These are phyloP conservation scores for Penicillium argentinense DNA, from an alignment of 495 filamentous ascomycete genomes.

Conservation along the genomic window DNA sequence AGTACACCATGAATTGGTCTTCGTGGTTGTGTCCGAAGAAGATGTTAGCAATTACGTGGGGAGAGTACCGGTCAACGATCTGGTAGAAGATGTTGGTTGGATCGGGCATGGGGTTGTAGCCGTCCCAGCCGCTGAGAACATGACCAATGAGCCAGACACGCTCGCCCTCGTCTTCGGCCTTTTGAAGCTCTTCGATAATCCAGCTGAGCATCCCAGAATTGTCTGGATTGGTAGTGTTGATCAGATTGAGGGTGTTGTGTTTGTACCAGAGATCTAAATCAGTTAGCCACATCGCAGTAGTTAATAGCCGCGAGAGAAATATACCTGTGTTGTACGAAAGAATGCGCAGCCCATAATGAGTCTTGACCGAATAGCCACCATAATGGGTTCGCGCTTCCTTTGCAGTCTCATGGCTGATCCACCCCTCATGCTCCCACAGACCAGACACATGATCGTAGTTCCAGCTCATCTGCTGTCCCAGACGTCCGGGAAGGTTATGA, in stretches of 20 bases:
- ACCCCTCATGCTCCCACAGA: constrained; percentile 53
- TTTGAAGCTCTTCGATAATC: constrained; percentile 51
- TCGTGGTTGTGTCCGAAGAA: constrained; percentile 61
- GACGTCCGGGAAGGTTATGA: constrained; percentile 49
- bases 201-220: constrained; percentile 51
- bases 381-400: constrained; percentile 48
- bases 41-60: constrained; percentile 54
- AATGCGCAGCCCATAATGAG: constrained; percentile 48
- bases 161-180: constrained; percentile 50
- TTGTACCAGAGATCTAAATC: constrained; percentile 52
- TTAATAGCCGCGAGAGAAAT: constrained; percentile 3
- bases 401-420: constrained; percentile 43
- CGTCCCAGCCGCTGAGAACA: constrained; percentile 53
- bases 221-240: constrained; percentile 50
- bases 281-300: constrained; percentile 3
- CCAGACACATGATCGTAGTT: constrained; percentile 53
- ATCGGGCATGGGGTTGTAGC: constrained; percentile 46
- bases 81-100: constrained; percentile 56
- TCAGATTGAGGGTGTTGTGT: constrained; percentile 45
- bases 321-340: constrained; percentile 54
- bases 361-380: constrained; percentile 51
- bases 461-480: constrained; percentile 57
- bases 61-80: constrained; percentile 56
- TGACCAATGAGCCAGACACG: constrained; percentile 59
- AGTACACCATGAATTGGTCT: constrained; percentile 54